Evolutionary conservation across 2,329 filamentous ascomycete genomes (phyloP), one percentile per base, ranked within the genome.

Genomic region (Zasmidium angulare): DNA sequence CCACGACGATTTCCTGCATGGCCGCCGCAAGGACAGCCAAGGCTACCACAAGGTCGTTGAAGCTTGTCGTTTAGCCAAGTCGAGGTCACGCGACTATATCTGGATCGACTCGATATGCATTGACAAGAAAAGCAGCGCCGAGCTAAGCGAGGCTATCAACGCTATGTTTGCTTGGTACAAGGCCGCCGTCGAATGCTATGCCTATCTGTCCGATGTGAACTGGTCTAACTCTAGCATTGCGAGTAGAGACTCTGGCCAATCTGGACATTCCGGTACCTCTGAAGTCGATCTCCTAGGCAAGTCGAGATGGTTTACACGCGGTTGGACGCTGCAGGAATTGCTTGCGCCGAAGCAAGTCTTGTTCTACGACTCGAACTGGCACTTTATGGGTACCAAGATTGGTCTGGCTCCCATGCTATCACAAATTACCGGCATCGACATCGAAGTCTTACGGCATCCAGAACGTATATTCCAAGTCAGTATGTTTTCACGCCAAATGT

Each of bases 101-200:
- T 77, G 75, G 75, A 65, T 75, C 3, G 75, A 77, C 60, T 76
- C 74, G 1, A 74, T 71, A 63, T 77, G 75, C 55, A 76, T 77
- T 55, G 71, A 76, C 60, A 76, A 75, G 60, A 61, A 59, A 1
- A 73, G 68, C 58, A 72, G 68, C 47, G 64, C 72, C 0, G 75
- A 76, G 65, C 64, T 77, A 1, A 69, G 70, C 1, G 71, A 75
- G 55, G 70, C 72, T 3, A 75, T 65, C 50, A 65, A 65, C 29
- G 56, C 58, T 2, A 68, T 67, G 65, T 68, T 64, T 51, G 46
- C 58, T 10, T 77, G 74, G 72, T 76, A 77, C 58, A 61, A 65
- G 9, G 62, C 71, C 17, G 69, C 74, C 1, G 58, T 61, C 14
- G 61, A 62, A 10, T 77, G 75, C 56, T 76, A 75, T 58, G 74